These are phyloP conservation scores for Petunia axillaris DNA, from an alignment of 257 asterid genomes.

Conservation along the genomic window DNA sequence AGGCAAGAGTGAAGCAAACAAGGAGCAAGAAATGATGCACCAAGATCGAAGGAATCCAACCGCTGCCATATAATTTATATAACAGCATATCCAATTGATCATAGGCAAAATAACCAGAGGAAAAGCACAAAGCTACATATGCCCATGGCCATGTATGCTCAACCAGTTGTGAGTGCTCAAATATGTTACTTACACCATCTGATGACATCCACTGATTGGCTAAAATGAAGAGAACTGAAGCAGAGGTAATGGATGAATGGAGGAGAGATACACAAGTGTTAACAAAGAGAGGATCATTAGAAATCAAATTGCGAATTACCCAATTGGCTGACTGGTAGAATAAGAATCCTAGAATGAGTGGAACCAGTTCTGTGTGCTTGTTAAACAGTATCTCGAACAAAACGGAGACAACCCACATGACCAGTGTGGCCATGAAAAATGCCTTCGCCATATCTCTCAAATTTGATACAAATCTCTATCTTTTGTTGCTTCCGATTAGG, in stretches of 20 bases:
- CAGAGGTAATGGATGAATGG: constrained; percentile 78
- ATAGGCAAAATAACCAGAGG: constrained; percentile 91
- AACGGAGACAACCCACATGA: constrained; percentile 82
- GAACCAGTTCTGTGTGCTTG: constrained; percentile 60
- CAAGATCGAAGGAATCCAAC: constrained; percentile 75
- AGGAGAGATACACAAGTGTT: constrained; percentile 90
- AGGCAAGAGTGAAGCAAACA: constrained; percentile 84
- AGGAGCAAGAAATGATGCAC: constrained; percentile 88
- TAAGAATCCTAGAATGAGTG: constrained; percentile 60
- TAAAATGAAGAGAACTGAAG: constrained; percentile 62
- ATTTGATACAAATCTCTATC: neutral
- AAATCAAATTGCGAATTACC: constrained; percentile 51
- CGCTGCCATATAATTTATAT: constrained; percentile 65
- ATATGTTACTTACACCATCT: constrained; percentile 54
- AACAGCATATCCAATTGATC: constrained; percentile 92
- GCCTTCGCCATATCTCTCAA: constrained; percentile 44
- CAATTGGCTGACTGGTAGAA: constrained; percentile 77
- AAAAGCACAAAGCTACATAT: constrained; percentile 72
- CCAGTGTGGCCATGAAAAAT: constrained; percentile 75
- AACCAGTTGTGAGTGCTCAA: constrained; percentile 81
- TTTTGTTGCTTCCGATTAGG: neutral
- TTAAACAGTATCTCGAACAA: constrained; percentile 70
- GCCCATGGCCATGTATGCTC: constrained; percentile 79
- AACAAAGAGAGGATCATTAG: constrained; percentile 72
- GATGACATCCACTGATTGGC: constrained; percentile 48